Conservation (phyloP, 2,329 filamentous ascomycete genomes). For the Bisporella sp. region DNA sequence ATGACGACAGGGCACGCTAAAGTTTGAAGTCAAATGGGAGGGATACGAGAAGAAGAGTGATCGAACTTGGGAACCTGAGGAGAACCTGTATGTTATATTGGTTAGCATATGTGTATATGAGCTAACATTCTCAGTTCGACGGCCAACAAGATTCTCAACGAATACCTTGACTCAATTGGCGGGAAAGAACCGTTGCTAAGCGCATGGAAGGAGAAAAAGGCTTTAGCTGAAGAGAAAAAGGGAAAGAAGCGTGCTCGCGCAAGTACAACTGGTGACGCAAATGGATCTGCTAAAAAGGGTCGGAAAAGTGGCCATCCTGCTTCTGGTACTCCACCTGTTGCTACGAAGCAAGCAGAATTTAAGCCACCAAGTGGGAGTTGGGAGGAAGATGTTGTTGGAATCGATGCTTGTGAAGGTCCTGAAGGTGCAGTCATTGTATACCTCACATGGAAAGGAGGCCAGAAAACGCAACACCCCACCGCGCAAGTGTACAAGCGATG, state of each 20-base stretch:
- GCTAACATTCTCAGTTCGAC: slow-evolving; percentile 38
- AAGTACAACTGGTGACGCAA: slow-evolving; percentile 25
- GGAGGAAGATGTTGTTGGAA: slow-evolving; percentile 64
- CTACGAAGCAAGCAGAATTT: slow-evolving; percentile 40
- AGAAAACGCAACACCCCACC: slow-evolving; percentile 68
- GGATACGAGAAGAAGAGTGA: slow-evolving; percentile 66
- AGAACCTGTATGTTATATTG: slow-evolving; percentile 49
- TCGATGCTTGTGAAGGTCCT: slow-evolving; percentile 67
- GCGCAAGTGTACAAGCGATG: slow-evolving; percentile 65
- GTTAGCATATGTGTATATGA: background rate
- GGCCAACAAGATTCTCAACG: slow-evolving; percentile 52
- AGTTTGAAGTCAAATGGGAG: slow-evolving; percentile 75
- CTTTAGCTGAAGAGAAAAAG: slow-evolving; percentile 36
- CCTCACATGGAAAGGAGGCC: slow-evolving; percentile 65
- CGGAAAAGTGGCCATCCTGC: slow-evolving; percentile 34
- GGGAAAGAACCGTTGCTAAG: slow-evolving; percentile 50
- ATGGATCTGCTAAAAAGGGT: slow-evolving; percentile 23
- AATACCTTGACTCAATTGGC: slow-evolving; percentile 57
- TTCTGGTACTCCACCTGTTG: slow-evolving; percentile 41
- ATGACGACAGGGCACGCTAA: slow-evolving; percentile 34
- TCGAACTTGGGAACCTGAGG: slow-evolving; percentile 72
- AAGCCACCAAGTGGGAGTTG: slow-evolving; percentile 66
- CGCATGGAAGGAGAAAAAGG: slow-evolving; percentile 38
- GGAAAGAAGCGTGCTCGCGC: slow-evolving; percentile 51
- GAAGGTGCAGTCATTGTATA: slow-evolving; percentile 58